A percentile compares a stretch with the other conserved stretches of the same genome.
Evolutionary conservation across 352 stramenopile species (phyloP).

Genomic region (Pythium periplocum): DNA sequence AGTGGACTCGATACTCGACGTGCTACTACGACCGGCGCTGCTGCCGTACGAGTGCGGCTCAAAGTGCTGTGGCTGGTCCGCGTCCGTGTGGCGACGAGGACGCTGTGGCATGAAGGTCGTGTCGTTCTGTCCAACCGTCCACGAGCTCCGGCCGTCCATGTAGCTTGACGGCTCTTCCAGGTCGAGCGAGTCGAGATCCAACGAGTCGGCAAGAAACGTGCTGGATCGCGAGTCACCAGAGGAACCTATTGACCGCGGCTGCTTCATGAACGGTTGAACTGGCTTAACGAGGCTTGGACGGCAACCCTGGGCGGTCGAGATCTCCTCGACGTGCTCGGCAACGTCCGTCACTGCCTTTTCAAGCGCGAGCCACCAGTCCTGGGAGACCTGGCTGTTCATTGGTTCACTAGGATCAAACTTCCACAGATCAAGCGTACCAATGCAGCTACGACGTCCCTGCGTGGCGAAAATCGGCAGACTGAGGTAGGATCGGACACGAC

Average conservation of each 20-base stretch:
- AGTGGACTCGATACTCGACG: constrained; percentile 50
- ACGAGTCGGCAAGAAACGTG: constrained; percentile 54
- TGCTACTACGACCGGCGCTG: constrained; percentile 4
- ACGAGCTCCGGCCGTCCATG: too few species aligned
- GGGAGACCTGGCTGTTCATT: constrained; percentile 55
- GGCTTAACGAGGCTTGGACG: constrained; percentile 19
- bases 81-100: constrained; percentile 22
- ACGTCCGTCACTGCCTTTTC: constrained; percentile 31
- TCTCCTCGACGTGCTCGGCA: constrained; percentile 37
- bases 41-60: constrained; percentile 12
- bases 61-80: constrained; percentile 38
- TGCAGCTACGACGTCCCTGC: constrained; percentile 23
- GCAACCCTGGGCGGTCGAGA: constrained; percentile 30
- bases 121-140: constrained; percentile 12
- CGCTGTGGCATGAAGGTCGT: not conserved
- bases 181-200: constrained; percentile 52
- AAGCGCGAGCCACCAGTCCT: constrained; percentile 45
- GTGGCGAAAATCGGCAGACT: constrained; percentile 65
- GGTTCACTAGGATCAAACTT: constrained; percentile 34
- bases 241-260: constrained; percentile 50
- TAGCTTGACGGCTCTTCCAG: constrained; percentile 22
- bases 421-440: constrained; percentile 72
- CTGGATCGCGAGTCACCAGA: constrained; percentile 48
- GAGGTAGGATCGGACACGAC: constrained; percentile 51
- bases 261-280: constrained; percentile 8